Evolutionary conservation across 768 basidiomycete species (phyloP), one percentile per base, ranked within the genome.

Genomic region (Trametes cubensis): DNA sequence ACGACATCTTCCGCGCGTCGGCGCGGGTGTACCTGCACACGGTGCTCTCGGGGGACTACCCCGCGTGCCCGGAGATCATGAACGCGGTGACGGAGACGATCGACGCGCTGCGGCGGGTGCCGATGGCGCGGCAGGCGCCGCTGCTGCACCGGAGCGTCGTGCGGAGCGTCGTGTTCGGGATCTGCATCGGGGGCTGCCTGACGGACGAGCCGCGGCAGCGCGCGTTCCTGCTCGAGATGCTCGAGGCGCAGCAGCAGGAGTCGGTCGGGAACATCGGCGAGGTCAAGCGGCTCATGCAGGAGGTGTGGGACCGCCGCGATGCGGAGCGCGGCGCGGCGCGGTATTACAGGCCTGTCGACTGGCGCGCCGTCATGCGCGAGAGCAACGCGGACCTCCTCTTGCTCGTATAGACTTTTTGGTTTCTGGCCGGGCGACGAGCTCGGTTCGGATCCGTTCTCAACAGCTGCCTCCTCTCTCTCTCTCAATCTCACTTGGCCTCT

Each of bases 81-180:
- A 71, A 76, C 3, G 80, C 79, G 17, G 83, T 91, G 28, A 58
- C 77, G 18, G 82, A 86, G 21, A 83, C 83, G 46, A 79, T 89
- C 71, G 62, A 67, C 4, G 78, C 80, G 62, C 75, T 88, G 58
- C 72, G 64, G 66, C 67, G 61, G 17, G 78, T 80, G 61, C 78
- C 74, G 34, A 71, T 67, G 67, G 72, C 48, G 18, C 25, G 48
- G 25, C 48, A 75, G 66, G 47, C 57, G 55, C 69, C 71, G 59
- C 60, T 58, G 49, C 66, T 75, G 44, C 75, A 80, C 49, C 79
- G 80, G 45, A 79, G 82, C 15, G 87, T 92, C 26, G 81, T 91
- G 59, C 80, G 90, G 41, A 90, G 87, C 74, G 90, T 90, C 26
- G 89, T 92, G 66, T 91, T 92, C 67, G 83, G 84, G 47, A 85